These are phyloP conservation scores for Vachellia pachyceras DNA, from an alignment of 306 rosid species.

Conservation along the genomic window DNA sequence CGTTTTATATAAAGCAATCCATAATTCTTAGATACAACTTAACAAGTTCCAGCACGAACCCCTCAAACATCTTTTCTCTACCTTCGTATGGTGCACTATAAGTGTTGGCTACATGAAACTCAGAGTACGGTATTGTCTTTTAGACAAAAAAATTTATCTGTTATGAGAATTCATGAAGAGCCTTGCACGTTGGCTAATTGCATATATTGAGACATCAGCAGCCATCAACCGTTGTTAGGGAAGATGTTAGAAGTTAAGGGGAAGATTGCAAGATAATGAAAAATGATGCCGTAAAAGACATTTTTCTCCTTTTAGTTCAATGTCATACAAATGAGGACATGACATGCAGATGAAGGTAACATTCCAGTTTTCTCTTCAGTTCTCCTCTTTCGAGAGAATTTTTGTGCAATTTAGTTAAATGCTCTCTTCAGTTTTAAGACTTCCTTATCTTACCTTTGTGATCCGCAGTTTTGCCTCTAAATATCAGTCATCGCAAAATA, in stretches of 20 bases:
- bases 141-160: constrained; percentile 5
- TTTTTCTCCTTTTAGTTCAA: background rate
- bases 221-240: background rate
- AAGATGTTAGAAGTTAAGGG: background rate
- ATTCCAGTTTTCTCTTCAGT: background rate
- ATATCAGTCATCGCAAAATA: background rate
- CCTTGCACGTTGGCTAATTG: constrained; percentile 19
- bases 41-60: too few species aligned
- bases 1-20: constrained; percentile 15
- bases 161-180: constrained; percentile 14
- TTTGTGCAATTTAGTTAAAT: background rate
- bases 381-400: background rate
- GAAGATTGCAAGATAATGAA: background rate
- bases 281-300: background rate
- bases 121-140: constrained; percentile 20
- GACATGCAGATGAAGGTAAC: background rate
- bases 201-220: constrained; percentile 6
- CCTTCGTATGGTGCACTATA: too few species aligned
- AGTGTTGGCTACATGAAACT: constrained; percentile 11
- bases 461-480: background rate
- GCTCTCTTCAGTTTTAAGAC: constrained; percentile 1
- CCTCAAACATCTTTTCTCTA: too few species aligned
- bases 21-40: constrained; percentile 13
- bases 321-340: background rate
- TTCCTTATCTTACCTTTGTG: background rate